Conservation (phyloP, 2,329 filamentous ascomycete genomes). For the Pseudocercospora fuligena region DNA sequence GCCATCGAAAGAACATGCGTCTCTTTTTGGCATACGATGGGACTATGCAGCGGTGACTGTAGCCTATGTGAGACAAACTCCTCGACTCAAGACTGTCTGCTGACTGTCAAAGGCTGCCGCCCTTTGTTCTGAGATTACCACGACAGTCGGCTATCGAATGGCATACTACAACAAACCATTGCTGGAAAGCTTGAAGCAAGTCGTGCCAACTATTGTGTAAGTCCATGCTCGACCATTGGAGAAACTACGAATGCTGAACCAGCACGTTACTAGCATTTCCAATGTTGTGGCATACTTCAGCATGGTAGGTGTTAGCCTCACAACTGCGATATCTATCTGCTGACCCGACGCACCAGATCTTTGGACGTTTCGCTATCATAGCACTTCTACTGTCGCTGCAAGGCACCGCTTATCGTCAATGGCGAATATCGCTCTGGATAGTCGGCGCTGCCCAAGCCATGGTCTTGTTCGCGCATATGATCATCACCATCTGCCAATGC, state of each 20-base stretch:
- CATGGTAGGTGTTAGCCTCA: background rate
- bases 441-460: conserved; percentile 17
- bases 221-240: background rate
- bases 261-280: conserved; percentile 5
- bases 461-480: conserved; percentile 7
- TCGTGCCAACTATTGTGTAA: conserved; percentile 10
- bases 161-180: background rate
- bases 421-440: conserved; percentile 13
- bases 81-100: background rate
- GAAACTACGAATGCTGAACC: background rate
- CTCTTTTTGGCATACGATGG: conserved; percentile 20
- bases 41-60: conserved; percentile 21
- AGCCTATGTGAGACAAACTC: conserved; percentile 5
- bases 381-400: conserved; percentile 18
- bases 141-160: conserved; percentile 7
- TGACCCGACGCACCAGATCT: background rate
- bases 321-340: background rate
- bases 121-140: conserved; percentile 1
- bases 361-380: conserved; percentile 21
- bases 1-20: conserved; percentile 10
- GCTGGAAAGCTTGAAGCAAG: conserved; percentile 9
- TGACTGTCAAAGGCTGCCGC: background rate
- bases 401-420: conserved; percentile 18
- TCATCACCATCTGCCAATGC: conserved; percentile 22
- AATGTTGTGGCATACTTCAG: conserved; percentile 15